These are phyloP conservation scores for Ogataea ganodermae DNA, from an alignment of 805 yeast genomes.

Conservation along the genomic window DNA sequence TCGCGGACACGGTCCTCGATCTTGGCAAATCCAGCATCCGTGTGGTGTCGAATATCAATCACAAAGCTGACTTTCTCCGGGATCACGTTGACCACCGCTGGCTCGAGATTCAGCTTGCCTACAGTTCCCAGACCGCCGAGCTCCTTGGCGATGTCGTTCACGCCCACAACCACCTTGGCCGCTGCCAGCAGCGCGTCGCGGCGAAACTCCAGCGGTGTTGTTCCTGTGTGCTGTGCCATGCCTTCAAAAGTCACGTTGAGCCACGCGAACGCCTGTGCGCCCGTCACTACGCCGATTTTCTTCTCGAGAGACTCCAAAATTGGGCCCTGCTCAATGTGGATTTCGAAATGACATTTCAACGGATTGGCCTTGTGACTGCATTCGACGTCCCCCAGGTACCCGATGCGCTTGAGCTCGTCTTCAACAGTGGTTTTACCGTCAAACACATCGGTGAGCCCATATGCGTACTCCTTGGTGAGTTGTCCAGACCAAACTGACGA, in stretches of 20 bases:
- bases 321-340: slow-evolving; percentile 81
- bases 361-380: slow-evolving; percentile 54
- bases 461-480: slow-evolving; percentile 48
- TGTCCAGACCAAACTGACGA: slow-evolving; percentile 68
- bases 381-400: slow-evolving; percentile 55
- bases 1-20: slow-evolving; percentile 36
- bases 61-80: slow-evolving; percentile 63
- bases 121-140: slow-evolving; percentile 58
- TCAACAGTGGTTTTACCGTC: slow-evolving; percentile 51
- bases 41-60: slow-evolving; percentile 58
- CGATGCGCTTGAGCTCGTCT: slow-evolving; percentile 60
- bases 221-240: slow-evolving; percentile 71
- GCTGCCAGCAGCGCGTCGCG: slow-evolving; percentile 63
- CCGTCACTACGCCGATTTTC: slow-evolving; percentile 64
- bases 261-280: slow-evolving; percentile 71
- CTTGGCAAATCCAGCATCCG: slow-evolving; percentile 37
- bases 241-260: slow-evolving; percentile 57
- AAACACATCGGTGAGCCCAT: slow-evolving; percentile 53
- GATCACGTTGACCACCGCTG: slow-evolving; percentile 67
- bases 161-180: slow-evolving; percentile 55
- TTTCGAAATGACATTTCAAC: slow-evolving; percentile 68
- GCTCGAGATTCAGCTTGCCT: slow-evolving; percentile 57
- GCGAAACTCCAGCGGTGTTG: slow-evolving; percentile 64
- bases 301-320: slow-evolving; percentile 56
- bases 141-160: slow-evolving; percentile 55